Percentiles rank a stretch among this genome's conserved stretches.
phyloP scores from a whole-genome alignment of 768 basidiomycete species.

The Pseudohyphozyma bogoriensis region DNA sequence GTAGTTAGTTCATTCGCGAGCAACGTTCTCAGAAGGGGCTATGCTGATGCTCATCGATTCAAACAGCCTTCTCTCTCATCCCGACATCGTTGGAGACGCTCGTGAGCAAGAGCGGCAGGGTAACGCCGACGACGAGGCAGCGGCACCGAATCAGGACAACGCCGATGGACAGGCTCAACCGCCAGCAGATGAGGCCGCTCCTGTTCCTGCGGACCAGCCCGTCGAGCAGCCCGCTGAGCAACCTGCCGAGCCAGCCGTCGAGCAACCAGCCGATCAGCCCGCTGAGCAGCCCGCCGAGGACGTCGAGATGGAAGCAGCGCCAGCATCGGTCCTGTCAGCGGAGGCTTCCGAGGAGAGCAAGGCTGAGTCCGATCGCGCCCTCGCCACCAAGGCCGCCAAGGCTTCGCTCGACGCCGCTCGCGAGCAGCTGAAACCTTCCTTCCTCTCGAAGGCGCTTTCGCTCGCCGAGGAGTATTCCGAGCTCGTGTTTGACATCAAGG shows the following conservation, averaged over 20 bases:
- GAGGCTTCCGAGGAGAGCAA: not conserved
- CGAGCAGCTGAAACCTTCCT: conserved; percentile 52
- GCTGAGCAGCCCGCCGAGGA: conserved; percentile 32
- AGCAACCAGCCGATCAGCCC: not conserved
- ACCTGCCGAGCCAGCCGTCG: not conserved
- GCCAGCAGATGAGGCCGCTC: conserved; percentile 6
- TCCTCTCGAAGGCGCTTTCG: conserved; percentile 60
- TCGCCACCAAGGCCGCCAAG: conserved; percentile 17
- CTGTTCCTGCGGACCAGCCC: not conserved
- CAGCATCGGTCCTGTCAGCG: not conserved
- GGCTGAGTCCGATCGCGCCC: not conserved
- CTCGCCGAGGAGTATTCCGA: conserved; percentile 80
- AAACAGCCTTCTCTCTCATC: conserved; percentile 69
- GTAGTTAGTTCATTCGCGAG: too few relatives aligned
- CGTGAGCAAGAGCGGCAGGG: too few relatives aligned
- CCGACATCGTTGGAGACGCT: conserved; percentile 50
- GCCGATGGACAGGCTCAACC: conserved; percentile 3
- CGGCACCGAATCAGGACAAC: conserved; percentile 21
- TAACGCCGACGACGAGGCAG: conserved; percentile 12
- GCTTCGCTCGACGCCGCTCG: conserved; percentile 55
- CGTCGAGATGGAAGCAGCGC: conserved; percentile 29
- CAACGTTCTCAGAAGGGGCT: too few relatives aligned
- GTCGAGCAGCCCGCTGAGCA: conserved; percentile 32
- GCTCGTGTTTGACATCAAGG: conserved; percentile 79
- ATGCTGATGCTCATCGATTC: too few relatives aligned